phyloP scores from a whole-genome alignment of 495 filamentous ascomycete genomes.

The Trichoderma gamsii region DNA sequence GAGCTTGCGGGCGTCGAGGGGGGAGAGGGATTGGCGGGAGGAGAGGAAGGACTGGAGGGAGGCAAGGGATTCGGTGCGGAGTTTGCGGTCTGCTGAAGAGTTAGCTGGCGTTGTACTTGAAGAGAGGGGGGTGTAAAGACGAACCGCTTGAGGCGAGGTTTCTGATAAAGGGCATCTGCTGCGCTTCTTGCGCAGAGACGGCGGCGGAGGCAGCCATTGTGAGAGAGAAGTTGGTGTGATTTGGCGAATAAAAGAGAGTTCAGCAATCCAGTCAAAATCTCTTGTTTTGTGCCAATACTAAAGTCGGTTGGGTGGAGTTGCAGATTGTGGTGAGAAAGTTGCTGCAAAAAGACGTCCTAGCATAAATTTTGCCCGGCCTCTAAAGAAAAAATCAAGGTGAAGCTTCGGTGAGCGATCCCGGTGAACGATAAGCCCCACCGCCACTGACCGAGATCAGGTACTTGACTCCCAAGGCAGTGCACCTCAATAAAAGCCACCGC shows the following conservation, averaged over 20 bases:
- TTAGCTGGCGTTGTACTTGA: background rate
- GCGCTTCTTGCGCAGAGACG: constrained; percentile 24
- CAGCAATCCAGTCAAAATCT: too few relatives aligned
- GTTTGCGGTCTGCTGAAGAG: constrained; percentile 60
- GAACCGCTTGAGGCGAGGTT: constrained; percentile 46
- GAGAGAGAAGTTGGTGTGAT: background rate
- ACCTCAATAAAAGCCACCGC: too few relatives aligned
- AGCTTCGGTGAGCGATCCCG: background rate
- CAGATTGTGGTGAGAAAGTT: background rate
- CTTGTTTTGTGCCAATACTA: too few relatives aligned
- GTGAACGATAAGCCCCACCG: background rate
- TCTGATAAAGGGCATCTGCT: constrained; percentile 46
- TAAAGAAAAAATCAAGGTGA: constrained; percentile 11
- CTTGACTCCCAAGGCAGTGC: too few relatives aligned
- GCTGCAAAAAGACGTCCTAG: too few relatives aligned
- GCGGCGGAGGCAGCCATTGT: constrained; percentile 30
- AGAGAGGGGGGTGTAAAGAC: constrained; percentile 20
- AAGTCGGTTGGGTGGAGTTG: background rate
- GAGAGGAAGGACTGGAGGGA: constrained; percentile 77
- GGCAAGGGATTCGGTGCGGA: constrained; percentile 71
- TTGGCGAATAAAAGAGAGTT: too few relatives aligned
- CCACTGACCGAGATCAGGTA: background rate
- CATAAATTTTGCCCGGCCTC: background rate
- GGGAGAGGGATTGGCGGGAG: constrained; percentile 42
- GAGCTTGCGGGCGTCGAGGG: constrained; percentile 79